Base-by-base conservation (phyloP, 345 rosid genomes). In the Acer saccharum region DNA sequence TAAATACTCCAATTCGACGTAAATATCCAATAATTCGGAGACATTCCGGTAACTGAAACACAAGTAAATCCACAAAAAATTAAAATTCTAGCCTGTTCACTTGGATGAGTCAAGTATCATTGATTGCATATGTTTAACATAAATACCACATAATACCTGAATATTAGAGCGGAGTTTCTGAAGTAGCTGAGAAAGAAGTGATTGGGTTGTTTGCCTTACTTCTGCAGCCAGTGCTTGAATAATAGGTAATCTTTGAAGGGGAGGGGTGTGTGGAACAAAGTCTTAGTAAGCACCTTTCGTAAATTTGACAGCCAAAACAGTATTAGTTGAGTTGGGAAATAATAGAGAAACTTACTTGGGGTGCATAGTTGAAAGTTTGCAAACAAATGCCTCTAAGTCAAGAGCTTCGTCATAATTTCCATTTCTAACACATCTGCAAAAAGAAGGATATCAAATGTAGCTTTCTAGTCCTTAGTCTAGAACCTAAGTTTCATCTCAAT, bases 341-440 rank as follows among this genome's bases (percentile, higher is more conserved):
- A 32, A 73, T 25, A 67, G 65, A 50, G 71, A 73, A 80, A 83
- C 98, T 96, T 86, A 94, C 99, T 92, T 92, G 75, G 99, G 95
- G 84, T 94, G 99, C 98, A 96, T 89, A 32, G 98, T 92, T 13
- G 92, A 88, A 71, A 96, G 98, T 83, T 94, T 96, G 50, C 88
- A 84, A 55, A 94, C 97, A 84, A 86, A 96, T 71, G 98, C 97
- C 88, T 96, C 99, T 77, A 94, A 82, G 80, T 96, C 97, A 81
- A 96, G 97, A 85, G 99, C 98, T 82, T 92, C 98, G 57, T 96
- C 99, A 86, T 88, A 96, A 80, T 96, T 94, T 71, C 99, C 99
- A 79, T 94, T 96, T 75, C 98, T 87, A 75, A 92, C 98, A 77
- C 98, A 96, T 79, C 99, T 96, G 89, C 83, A 77, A 69, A 74